Conservation (phyloP, 352 stramenopile species). For the Pythium aristosporum region DNA sequence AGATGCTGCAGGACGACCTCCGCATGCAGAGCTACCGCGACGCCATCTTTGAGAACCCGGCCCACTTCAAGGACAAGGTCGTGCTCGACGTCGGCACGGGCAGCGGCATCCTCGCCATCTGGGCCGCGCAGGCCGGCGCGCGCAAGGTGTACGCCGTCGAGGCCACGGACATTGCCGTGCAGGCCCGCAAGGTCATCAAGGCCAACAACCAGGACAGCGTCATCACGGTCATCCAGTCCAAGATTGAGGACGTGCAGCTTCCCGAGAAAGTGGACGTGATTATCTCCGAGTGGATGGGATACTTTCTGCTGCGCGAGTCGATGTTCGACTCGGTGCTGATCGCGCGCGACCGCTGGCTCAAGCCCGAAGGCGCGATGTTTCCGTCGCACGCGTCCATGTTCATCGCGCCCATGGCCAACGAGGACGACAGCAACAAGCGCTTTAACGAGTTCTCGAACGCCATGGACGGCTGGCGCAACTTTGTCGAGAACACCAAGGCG, state of each 20-base stretch:
- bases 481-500: constrained; percentile 91
- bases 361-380: constrained; percentile 97
- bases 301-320: constrained; percentile 98
- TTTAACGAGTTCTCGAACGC: constrained; percentile 81
- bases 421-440: constrained; percentile 87
- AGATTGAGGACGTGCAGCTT: constrained; percentile 97
- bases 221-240: constrained; percentile 98
- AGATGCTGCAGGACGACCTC: constrained; percentile 99
- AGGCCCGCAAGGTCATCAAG: constrained; percentile 95
- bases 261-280: constrained; percentile 99
- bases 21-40: constrained; percentile 99
- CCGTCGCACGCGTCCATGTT: constrained; percentile 98
- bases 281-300: constrained; percentile 99
- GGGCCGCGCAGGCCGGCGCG: constrained; percentile 98
- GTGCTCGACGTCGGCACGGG: constrained; percentile 99
- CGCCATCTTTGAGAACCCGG: constrained; percentile 97
- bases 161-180: constrained; percentile 97
- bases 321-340: constrained; percentile 99
- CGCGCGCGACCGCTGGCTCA: constrained; percentile 96
- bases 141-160: constrained; percentile 97
- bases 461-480: constrained; percentile 84
- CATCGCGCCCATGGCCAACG: constrained; percentile 95
- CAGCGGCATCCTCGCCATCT: constrained; percentile 98
- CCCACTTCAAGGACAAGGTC: constrained; percentile 98
- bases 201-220: constrained; percentile 96